Conservation (phyloP, 768 basidiomycete genomes). For the Chalciporus sphaerocephalus region DNA sequence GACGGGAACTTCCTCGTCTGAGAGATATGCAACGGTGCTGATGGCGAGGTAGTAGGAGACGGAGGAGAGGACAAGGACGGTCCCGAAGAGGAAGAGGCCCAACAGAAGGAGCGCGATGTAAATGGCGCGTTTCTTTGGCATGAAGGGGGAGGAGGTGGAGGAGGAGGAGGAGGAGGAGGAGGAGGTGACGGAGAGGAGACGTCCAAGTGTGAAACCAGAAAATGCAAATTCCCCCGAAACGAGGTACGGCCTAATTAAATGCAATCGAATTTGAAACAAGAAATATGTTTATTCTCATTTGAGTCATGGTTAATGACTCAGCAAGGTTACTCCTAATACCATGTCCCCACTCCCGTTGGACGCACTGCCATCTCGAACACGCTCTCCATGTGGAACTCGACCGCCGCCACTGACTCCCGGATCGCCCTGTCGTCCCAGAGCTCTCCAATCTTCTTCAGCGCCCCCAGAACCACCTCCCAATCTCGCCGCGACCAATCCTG, state of each 20-base stretch:
- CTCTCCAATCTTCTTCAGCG: constrained; percentile 45
- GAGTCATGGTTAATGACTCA: background rate
- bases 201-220: constrained; percentile 3
- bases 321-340: background rate
- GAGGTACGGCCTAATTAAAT: too few relatives aligned
- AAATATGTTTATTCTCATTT: too few relatives aligned
- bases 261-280: too few relatives aligned
- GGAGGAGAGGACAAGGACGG: constrained; percentile 86
- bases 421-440: constrained; percentile 54
- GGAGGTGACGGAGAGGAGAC: background rate
- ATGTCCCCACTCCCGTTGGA: constrained; percentile 34
- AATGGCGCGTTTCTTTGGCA: constrained; percentile 44
- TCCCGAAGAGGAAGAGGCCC: constrained; percentile 78
- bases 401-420: constrained; percentile 42
- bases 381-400: constrained; percentile 44
- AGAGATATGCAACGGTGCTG: constrained; percentile 70
- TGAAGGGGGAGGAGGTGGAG: constrained; percentile 20
- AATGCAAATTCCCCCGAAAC: background rate
- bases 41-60: constrained; percentile 88
- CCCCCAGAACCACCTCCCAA: constrained; percentile 54
- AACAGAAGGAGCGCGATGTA: constrained; percentile 52
- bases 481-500: constrained; percentile 69
- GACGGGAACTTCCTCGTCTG: constrained; percentile 68
- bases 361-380: constrained; percentile 47
- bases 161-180: background rate